phyloP scores from a whole-genome alignment of 2,329 filamentous ascomycete genomes.

The Ophiostoma triangulosporum region DNA sequence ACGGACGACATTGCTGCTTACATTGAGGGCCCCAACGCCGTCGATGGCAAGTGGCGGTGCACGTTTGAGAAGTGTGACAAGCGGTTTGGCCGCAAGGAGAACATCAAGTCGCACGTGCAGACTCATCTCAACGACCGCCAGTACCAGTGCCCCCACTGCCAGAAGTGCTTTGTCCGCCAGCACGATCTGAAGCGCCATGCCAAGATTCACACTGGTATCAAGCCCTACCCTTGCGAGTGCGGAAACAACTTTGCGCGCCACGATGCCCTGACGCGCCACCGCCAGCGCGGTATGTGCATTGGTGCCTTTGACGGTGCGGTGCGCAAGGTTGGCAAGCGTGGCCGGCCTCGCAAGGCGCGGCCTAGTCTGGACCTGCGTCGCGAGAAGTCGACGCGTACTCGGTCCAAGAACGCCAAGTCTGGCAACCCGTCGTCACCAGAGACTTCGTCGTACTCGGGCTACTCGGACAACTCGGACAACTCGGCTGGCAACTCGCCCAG shows the following conservation, averaged over 20 bases:
- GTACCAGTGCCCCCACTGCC: constrained; percentile 83
- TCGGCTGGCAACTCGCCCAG: constrained; percentile 39
- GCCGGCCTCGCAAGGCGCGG: constrained; percentile 47
- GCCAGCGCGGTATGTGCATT: constrained; percentile 91
- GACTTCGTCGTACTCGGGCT: constrained; percentile 38
- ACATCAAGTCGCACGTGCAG: constrained; percentile 96
- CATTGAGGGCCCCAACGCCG: constrained; percentile 57
- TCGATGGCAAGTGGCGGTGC: constrained; percentile 70
- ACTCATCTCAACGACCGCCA: constrained; percentile 94
- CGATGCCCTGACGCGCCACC: constrained; percentile 85
- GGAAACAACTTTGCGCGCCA: constrained; percentile 91
- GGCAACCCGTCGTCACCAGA: constrained; percentile 30
- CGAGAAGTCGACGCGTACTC: constrained; percentile 42
- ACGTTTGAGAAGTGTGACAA: constrained; percentile 66
- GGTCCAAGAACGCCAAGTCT: constrained; percentile 36
- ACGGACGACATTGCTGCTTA: constrained; percentile 68
- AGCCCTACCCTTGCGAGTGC: constrained; percentile 88
- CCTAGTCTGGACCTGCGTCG: constrained; percentile 42
- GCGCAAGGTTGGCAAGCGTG: constrained; percentile 47
- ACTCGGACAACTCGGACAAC: constrained; percentile 46
- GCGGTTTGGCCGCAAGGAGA: constrained; percentile 91
- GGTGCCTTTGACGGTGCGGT: constrained; percentile 76
- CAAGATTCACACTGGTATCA: constrained; percentile 93
- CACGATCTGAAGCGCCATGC: constrained; percentile 95
- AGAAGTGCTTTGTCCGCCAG: constrained; percentile 91